These are phyloP conservation scores for Chaetomium cochliodes DNA, from an alignment of 495 filamentous ascomycete species.

Conservation along the genomic window DNA sequence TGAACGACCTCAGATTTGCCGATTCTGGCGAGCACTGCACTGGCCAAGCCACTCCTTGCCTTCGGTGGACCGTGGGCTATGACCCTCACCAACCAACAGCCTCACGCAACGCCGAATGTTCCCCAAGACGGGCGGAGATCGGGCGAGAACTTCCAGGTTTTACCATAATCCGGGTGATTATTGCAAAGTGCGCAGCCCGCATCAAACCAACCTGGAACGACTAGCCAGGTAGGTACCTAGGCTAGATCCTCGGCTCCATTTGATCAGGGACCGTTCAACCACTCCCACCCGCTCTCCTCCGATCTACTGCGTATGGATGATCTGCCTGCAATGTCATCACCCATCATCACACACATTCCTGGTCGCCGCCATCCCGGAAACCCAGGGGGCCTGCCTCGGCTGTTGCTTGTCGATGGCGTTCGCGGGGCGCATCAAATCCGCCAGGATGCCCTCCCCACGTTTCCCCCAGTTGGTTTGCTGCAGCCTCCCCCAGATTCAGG, in stretches of 20 bases:
- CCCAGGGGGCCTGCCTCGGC: conserved; percentile 1
- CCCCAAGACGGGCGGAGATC: background rate
- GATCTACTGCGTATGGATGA: background rate
- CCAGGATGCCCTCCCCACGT: conserved; percentile 22
- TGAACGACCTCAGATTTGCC: background rate
- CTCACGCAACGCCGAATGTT: background rate
- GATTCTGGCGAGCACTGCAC: background rate
- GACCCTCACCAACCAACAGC: background rate
- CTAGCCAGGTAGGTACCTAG: background rate
- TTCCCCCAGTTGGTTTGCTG: conserved; percentile 4
- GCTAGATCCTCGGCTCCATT: too few relatives aligned
- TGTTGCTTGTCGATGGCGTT: background rate
- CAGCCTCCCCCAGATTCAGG: conserved; percentile 20
- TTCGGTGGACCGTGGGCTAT: background rate
- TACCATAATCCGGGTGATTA: background rate
- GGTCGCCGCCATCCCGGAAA: background rate
- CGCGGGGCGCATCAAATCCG: conserved; percentile 7
- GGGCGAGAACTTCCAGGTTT: background rate
- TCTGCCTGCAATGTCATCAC: background rate
- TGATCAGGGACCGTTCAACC: background rate
- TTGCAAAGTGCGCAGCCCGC: background rate
- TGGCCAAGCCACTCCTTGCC: background rate
- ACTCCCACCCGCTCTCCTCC: background rate
- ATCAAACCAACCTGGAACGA: background rate
- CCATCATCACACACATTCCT: background rate